Evolutionary conservation across 495 filamentous ascomycete species (phyloP), one percentile per base, ranked within the genome.

Genomic region (Clavariopsis aquatica): DNA sequence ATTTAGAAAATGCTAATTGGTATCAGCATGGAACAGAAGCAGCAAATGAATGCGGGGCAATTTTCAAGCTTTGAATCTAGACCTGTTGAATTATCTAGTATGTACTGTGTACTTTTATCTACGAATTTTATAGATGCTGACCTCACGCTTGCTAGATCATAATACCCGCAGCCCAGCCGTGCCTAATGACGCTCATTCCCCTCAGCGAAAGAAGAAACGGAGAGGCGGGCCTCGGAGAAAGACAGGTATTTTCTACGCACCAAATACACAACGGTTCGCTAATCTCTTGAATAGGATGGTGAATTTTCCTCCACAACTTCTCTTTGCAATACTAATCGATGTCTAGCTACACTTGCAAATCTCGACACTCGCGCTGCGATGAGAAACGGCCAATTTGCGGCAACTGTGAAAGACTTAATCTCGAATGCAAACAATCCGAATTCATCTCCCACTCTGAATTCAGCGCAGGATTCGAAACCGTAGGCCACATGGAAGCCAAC

Each of bases 351-450:
- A 69, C 61, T 8, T 69, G 66, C 49, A 69, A 69, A 49, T 29
- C 62, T 5, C 62, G 66, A 3, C 66, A 69, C 34, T 56, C 62
- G 2, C 55, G 66, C 15, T 69, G 66, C 52, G 62, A 69, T 29
- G 66, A 69, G 29, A 69, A 58, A 47, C 65, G 66, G 26, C 66
- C 66, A 6, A 53, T 65, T 8, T 66, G 66, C 51, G 45, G 66
- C 29, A 69, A 66, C 38, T 69, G 66, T 20, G 56, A 52, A 41
- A 46, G 66, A 4, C 55, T 69, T 5, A 58, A 69, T 28, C 52
- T 69, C 0, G 61, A 57, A 23, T 69, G 62, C 43, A 59, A 62
- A 26, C 56, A 62, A 4, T 64, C 62, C 19, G 61, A 65, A n/a
- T 64, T 69, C 62, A 69, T 69, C 43, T 46, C 66, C 9, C 66